Evolutionary conservation across 2,329 filamentous ascomycete species (phyloP).

Genomic region (Alternaria novae-zelandiae): DNA sequence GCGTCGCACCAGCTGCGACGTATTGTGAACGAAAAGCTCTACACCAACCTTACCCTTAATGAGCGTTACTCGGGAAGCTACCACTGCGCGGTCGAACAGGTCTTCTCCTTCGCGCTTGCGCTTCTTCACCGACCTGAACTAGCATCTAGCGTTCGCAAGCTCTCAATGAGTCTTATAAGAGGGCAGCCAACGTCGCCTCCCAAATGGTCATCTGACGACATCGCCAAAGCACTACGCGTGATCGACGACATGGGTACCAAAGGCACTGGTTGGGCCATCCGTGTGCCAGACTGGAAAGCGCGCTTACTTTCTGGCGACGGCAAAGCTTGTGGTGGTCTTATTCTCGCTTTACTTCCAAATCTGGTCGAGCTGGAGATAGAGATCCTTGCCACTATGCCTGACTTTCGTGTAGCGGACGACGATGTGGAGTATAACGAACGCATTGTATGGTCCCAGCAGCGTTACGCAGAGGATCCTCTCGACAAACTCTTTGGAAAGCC

Average conservation of each 20-base stretch:
- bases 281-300: background rate
- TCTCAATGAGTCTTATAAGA: background rate
- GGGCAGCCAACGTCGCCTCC: background rate
- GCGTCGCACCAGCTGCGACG: background rate
- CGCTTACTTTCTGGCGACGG: background rate
- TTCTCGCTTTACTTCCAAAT: background rate
- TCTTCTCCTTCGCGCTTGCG: background rate
- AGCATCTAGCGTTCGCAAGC: background rate
- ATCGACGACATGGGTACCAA: background rate
- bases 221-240: background rate
- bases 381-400: background rate
- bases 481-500: background rate
- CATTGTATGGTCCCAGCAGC: background rate
- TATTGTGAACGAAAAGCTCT: background rate
- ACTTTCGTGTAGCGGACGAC: background rate
- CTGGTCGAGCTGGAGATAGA: background rate
- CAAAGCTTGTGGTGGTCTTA: background rate
- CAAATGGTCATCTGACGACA: background rate
- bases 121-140: background rate
- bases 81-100: background rate
- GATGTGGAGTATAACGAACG: background rate
- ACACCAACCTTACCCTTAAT: background rate
- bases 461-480: background rate
- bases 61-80: background rate
- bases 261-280: background rate